Conservation (phyloP, 768 basidiomycete species). For the Boletus reticulatus region DNA sequence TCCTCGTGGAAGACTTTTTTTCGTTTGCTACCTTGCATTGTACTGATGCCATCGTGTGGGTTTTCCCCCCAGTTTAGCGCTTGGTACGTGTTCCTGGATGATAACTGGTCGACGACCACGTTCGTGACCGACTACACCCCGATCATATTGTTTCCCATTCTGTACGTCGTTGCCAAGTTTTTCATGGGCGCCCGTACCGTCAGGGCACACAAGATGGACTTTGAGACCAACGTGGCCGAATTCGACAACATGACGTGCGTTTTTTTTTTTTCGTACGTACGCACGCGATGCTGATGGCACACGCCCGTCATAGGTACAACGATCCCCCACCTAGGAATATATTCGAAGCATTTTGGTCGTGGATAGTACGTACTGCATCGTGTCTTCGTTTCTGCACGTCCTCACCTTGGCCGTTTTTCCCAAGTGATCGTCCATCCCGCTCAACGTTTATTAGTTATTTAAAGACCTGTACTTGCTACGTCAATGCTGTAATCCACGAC, state of each 20-base stretch:
- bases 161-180: constrained; percentile 36
- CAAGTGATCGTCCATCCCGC: too few relatives aligned
- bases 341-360: constrained; percentile 27
- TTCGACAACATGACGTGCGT: constrained; percentile 29
- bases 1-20: too few relatives aligned
- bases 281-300: neutral
- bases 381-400: too few relatives aligned
- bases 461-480: too few relatives aligned
- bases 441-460: too few relatives aligned
- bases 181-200: constrained; percentile 8
- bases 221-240: constrained; percentile 22
- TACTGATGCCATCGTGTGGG: too few relatives aligned
- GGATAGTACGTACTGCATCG: constrained; percentile 21
- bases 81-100: constrained; percentile 38
- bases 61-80: constrained; percentile 33
- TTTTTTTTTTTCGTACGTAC: neutral
- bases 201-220: constrained; percentile 26
- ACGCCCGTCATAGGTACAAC: constrained; percentile 15
- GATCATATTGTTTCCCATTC: constrained; percentile 43
- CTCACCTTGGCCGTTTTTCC: too few relatives aligned
- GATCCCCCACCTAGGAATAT: constrained; percentile 28
- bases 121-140: constrained; percentile 45
- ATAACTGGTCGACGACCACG: constrained; percentile 33
- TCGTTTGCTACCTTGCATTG: too few relatives aligned
- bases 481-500: too few relatives aligned